Percentiles rank a stretch among this genome's conserved stretches.
These are phyloP conservation scores for Colletotrichum musicola DNA, from an alignment of 2,329 filamentous ascomycete genomes.

Conservation along the genomic window DNA sequence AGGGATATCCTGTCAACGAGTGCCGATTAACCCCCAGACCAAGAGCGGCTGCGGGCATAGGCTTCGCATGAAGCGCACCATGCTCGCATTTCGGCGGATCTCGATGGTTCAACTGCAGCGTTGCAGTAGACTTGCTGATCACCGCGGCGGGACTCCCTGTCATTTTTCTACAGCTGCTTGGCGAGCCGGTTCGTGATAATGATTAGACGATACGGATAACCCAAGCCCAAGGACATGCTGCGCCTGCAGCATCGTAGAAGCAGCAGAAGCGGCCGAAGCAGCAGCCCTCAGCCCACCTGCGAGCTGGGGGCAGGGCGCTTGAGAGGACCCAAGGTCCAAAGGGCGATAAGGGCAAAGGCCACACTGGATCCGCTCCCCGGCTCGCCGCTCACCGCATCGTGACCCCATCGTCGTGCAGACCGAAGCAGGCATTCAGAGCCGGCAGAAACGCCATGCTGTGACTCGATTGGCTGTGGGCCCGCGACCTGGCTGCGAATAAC, in stretches of 20 bases:
- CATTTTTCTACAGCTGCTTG: slow-evolving; percentile 8
- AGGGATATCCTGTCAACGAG: slow-evolving; percentile 8
- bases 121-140: slow-evolving; percentile 32
- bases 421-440: slow-evolving; percentile 26
- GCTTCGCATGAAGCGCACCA: slow-evolving; percentile 10
- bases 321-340: not conserved
- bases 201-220: not conserved
- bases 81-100: slow-evolving; percentile 21
- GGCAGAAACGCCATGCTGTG: slow-evolving; percentile 20
- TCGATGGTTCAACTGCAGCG: slow-evolving; percentile 23
- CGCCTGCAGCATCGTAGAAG: not conserved
- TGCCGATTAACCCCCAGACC: slow-evolving; percentile 1
- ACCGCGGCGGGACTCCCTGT: slow-evolving; percentile 17
- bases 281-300: too few species aligned
- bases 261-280: not conserved
- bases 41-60: slow-evolving; percentile 11
- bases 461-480: slow-evolving; percentile 29
- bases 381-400: slow-evolving; percentile 34
- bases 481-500: slow-evolving; percentile 3
- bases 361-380: slow-evolving; percentile 1
- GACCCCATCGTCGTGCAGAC: slow-evolving; percentile 35
- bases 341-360: slow-evolving; percentile 8
- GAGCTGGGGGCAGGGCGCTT: slow-evolving; percentile 4
- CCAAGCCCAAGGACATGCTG: slow-evolving; percentile 7
- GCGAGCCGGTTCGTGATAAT: slow-evolving; percentile 7